Evolutionary conservation across 169 alveolate species (phyloP), one percentile per base, ranked within the genome.

Genomic region (Eimeria zaria): DNA sequence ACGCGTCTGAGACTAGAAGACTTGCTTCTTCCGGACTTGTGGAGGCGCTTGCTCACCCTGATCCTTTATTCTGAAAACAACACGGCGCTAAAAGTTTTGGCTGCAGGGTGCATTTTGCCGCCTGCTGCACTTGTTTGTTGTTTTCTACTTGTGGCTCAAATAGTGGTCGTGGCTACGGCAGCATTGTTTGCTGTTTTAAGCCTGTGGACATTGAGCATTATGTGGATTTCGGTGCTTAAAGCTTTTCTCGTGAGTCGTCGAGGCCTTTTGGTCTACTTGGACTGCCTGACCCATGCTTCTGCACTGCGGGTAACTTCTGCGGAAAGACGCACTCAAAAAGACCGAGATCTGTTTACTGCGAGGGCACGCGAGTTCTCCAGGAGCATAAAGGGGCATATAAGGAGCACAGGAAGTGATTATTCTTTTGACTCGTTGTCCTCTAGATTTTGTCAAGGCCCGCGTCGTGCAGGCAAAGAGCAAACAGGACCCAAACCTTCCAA

Each of bases 101-200:
- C 81, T 87, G 94, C 94, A 62, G 83, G 60, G 39, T 39, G 60
- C 84, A 60, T 64, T 64, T 64, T 87, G 94, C 83, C 83, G 9
- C 94, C 94, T 5, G 83, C 81, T 62, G 83, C 94, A n/a, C 53
- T 64, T 18, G 94, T 33, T 39, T 87, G 94, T 64, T 87, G 78
- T 14, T 9, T 44, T 7, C 41, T 87, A 30, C 69, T 87, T 24
- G 20, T 60, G 20, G 27, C 44, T 46, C 94, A 87, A 87, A 44
- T 62, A 48, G 83, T 64, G 46, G 62, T 87, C 67, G 83, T 87
- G 83, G 41, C 83, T 24, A 83, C 33, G 62, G 94, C 62, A 64
- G 83, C 94, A 36, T 20, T 36, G 11, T 20, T 60, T 62, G 46
- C 94, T 44, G 83, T 64, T 62, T 12, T 41, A 12, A 53, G 78